Conservation (phyloP, 306 rosid species). For the Acacia acuminata region DNA sequence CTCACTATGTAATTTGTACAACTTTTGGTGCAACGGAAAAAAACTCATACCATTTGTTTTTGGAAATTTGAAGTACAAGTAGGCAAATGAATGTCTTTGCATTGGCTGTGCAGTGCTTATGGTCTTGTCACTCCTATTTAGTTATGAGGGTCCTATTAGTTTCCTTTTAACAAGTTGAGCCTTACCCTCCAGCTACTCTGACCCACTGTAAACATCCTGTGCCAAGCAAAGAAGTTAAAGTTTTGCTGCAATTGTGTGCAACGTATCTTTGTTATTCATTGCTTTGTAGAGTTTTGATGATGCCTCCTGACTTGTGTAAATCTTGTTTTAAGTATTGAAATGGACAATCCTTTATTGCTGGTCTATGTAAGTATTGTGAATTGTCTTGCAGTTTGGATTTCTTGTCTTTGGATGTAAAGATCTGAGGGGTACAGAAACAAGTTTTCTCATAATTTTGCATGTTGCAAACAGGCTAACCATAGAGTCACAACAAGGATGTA, state of each 20-base stretch:
- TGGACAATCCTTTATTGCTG: neutral
- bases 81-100: neutral
- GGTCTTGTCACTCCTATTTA: neutral
- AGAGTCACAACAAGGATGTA: constrained; percentile 76
- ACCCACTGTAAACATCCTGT: neutral
- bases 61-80: neutral
- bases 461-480: constrained; percentile 65
- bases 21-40: neutral
- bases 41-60: neutral
- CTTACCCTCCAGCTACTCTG: neutral
- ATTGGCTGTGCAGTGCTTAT: neutral
- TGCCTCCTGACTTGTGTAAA: constrained; percentile 10
- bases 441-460: constrained; percentile 18
- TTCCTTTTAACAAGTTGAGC: neutral
- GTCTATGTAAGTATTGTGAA: neutral
- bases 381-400: constrained; percentile 13
- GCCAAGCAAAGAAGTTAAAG: neutral
- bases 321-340: neutral
- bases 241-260: neutral
- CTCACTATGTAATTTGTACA: neutral
- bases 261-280: neutral
- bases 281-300: neutral
- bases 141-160: neutral
- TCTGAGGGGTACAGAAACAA: neutral
- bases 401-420: neutral